Base-by-base conservation (phyloP, 2,329 filamentous ascomycete genomes). In the Paecilomyces sp. region DNA sequence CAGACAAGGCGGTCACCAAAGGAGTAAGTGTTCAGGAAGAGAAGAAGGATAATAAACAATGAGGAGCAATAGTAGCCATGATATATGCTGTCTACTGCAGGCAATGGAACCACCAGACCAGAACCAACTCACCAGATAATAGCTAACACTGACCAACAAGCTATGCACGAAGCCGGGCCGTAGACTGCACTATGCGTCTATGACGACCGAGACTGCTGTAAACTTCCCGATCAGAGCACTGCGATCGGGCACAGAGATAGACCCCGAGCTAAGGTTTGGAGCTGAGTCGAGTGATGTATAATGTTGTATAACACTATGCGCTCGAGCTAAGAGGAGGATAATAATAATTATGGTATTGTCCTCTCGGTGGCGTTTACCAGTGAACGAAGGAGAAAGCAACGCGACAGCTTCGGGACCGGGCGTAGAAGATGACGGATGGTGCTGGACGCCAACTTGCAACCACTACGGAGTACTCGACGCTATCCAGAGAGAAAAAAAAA, bases 141-240 rank as follows among this genome's bases (percentile, higher is more conserved):
- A 28, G 25, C 25, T 28, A 28, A n/a, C 36, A 47, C 41, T 22
- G 41, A 47, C 41, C 41, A 22, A 47, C 41, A 47, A 47, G 41
- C 41, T 47, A 47, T 47, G 41, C n/a, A 47, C 18, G 41, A 47
- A 47, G n/a, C 41, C 41, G 41, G 41, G 41, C 41, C 41, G 41
- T 36, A 33, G 30, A 18, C 25, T 55, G 54, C 18, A 31, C 54
- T 28, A 55, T 55, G 54, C 13, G 58, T 55, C 58, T 41, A 60
- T 60, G 58, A 60, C 58, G 58, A 60, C n/a, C n/a, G 18, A 47
- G 41, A 47, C 41, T 47, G 15, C 36, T 47, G 15, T 47, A 47
- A 47, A 18, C 7, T 47, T 22, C 41, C 41, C 41, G n/a, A 47
- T 41, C 36, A 41, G 11, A 12, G 13, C 36, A 41, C 34, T 15